Evolutionary conservation across 2,329 filamentous ascomycete species (phyloP).

Genomic region (Aspergillus sp.): DNA sequence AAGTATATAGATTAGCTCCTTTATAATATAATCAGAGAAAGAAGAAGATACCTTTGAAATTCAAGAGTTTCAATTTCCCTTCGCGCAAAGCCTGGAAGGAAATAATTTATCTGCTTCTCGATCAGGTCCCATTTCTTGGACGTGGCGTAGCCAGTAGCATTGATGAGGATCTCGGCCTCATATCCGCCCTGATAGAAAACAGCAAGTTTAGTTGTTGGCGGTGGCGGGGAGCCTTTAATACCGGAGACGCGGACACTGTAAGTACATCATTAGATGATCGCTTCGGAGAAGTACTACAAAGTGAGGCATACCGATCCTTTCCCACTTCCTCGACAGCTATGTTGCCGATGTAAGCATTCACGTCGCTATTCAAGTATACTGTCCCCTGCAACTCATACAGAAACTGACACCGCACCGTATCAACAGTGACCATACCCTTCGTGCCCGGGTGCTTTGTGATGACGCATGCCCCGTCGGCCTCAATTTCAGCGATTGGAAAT

Average conservation of each 20-base stretch:
- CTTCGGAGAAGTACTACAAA: neutral
- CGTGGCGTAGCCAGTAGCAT: slow-evolving; percentile 51
- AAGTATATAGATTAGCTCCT: neutral
- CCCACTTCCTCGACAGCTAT: slow-evolving; percentile 39
- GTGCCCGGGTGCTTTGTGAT: slow-evolving; percentile 51
- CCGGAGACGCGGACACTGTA: slow-evolving; percentile 44
- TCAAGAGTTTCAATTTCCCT: slow-evolving; percentile 52
- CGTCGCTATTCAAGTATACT: slow-evolving; percentile 50
- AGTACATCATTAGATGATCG: neutral
- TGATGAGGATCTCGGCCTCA: slow-evolving; percentile 47
- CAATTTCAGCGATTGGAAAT: slow-evolving; percentile 53
- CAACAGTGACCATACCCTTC: slow-evolving; percentile 43
- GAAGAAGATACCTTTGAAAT: slow-evolving; percentile 45
- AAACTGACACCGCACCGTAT: slow-evolving; percentile 49
- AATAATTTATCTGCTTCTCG: slow-evolving; percentile 48
- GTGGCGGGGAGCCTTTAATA: slow-evolving; percentile 45
- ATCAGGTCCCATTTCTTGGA: slow-evolving; percentile 51
- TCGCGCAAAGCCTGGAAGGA: slow-evolving; percentile 40
- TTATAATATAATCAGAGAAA: neutral
- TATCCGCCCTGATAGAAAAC: slow-evolving; percentile 52
- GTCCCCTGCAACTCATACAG: slow-evolving; percentile 52
- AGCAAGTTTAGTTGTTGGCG: slow-evolving; percentile 54
- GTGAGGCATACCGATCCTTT: slow-evolving; percentile 25
- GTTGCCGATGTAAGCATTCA: slow-evolving; percentile 43
- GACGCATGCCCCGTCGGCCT: slow-evolving; percentile 45